Evolutionary conservation across 2,329 filamentous ascomycete genomes (phyloP).

Genomic region (Metarhizium album): DNA sequence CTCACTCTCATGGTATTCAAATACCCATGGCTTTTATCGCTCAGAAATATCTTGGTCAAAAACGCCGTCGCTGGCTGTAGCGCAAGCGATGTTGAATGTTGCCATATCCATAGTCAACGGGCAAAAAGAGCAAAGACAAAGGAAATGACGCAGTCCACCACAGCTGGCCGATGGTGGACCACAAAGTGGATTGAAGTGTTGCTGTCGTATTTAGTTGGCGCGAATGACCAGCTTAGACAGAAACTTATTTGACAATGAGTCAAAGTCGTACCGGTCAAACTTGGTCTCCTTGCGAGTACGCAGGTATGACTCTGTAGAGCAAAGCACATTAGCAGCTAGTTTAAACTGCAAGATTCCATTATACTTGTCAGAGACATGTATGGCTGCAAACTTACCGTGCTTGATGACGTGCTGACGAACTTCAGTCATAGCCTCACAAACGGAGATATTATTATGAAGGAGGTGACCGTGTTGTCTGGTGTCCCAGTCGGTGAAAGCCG

Average conservation of each 20-base stretch:
- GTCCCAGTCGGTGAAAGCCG: constrained; percentile 89
- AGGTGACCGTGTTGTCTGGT: constrained; percentile 82
- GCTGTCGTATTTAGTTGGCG: constrained; percentile 50
- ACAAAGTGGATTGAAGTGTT: not conserved
- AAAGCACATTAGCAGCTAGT: constrained; percentile 12
- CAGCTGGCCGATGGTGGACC: not conserved
- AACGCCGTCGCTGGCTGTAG: constrained; percentile 33
- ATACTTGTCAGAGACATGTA: not conserved
- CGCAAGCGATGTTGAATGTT: constrained; percentile 21
- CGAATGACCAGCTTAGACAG: constrained; percentile 92
- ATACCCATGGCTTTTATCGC: constrained; percentile 5
- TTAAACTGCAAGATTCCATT: not conserved
- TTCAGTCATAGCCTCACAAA: constrained; percentile 94
- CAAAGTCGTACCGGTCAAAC: constrained; percentile 88
- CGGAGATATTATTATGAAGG: constrained; percentile 80
- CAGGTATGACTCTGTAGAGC: constrained; percentile 65
- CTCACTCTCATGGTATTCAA: not conserved
- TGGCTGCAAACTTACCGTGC: constrained; percentile 60
- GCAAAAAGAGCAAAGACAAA: constrained; percentile 10
- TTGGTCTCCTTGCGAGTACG: constrained; percentile 67
- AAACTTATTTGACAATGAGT: constrained; percentile 95
- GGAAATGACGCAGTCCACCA: not conserved
- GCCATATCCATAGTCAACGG: constrained; percentile 15
- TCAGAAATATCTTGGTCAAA: constrained; percentile 23
- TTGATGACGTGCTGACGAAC: constrained; percentile 85